Base-by-base conservation (phyloP, 352 stramenopile genomes). In the Globisporangium iwayamae region DNA sequence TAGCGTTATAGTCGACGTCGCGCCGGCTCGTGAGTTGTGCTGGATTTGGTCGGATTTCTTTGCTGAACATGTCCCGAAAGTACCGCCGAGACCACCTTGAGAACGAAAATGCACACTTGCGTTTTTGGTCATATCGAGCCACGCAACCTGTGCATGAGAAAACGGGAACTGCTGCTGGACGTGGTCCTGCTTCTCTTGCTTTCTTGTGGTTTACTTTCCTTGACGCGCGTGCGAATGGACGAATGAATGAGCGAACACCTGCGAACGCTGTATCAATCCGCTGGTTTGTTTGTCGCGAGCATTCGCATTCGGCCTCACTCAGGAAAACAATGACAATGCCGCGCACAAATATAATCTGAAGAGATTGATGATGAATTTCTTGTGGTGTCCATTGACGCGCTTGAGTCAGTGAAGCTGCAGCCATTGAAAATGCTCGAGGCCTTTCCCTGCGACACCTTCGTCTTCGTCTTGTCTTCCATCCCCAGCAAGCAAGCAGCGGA, bases 381-480 rank as follows among this genome's bases (percentile, higher is more conserved):
- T 56, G 28, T 56, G 50, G 50, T 28, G 25, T 34, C 22, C 46
- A 30, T 52, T 28, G 14, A 11, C n/a, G 18, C 2, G 18, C 10
- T 56, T 56, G 50, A 56, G 50, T 56, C 50, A 56, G 50, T 56
- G 4, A 18, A 18, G 39, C 39, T n/a, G 13, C 43, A 25, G 28
- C 25, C 50, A 55, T 36, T 25, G 13, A 11, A 55, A 55, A 20
- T 22, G 43, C 13, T 22, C 3, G 25, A 56, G 25, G 50, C 50
- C 50, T 39, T 56, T 56, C 14, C 50, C 50, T 56, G 50, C 28
- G 50, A 56, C 50, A 56, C 16, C 18, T 39, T 55, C 50, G 50
- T 39, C 50, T 38, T 55, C 50, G 38, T 56, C 13, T n/a, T 36
- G n/a, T 36, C 9, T 22, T n/a, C 28, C 11, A 28, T 28, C 25